Evolutionary conservation across 78 protist species (phyloP).

Genomic region (Isochrysis galbana): DNA sequence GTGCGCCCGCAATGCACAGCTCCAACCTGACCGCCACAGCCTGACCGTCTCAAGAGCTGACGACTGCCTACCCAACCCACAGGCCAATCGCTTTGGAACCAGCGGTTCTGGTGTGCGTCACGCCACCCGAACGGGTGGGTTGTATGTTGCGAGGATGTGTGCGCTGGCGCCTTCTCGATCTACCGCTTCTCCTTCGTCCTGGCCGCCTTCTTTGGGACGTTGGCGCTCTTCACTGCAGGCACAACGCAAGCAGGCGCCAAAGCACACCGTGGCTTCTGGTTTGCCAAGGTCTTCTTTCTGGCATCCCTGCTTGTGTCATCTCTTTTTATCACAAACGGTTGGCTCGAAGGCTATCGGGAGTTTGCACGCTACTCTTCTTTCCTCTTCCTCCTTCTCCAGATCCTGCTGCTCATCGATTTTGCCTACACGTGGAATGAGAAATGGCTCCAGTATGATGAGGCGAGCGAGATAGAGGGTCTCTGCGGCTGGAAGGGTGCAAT

Average conservation of each 20-base stretch:
- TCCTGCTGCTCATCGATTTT: slow-evolving; percentile 52
- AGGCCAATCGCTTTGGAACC: not conserved
- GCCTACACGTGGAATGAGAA: slow-evolving; percentile 42
- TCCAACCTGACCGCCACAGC: not conserved
- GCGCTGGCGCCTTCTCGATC: not conserved
- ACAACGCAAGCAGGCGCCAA: not conserved
- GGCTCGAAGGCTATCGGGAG: not conserved
- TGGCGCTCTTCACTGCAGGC: not conserved
- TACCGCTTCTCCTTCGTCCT: not conserved
- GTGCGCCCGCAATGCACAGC: not conserved
- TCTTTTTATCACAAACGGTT: not conserved
- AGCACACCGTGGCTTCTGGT: not conserved
- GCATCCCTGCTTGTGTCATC: not conserved
- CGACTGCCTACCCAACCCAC: not conserved
- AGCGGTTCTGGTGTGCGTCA: not conserved
- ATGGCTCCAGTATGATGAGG: slow-evolving; percentile 27
- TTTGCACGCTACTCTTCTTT: not conserved
- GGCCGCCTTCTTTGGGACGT: not conserved
- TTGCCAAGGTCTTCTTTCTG: not conserved
- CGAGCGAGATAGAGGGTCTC: not conserved
- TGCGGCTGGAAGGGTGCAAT: not conserved
- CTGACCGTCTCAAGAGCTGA: not conserved
- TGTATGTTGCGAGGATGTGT: not conserved
- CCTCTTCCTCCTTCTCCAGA: slow-evolving; percentile 32
- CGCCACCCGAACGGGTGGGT: not conserved